Evolutionary conservation across 805 yeast species (phyloP).

Genomic region (Schwanniomyces occidentalis): DNA sequence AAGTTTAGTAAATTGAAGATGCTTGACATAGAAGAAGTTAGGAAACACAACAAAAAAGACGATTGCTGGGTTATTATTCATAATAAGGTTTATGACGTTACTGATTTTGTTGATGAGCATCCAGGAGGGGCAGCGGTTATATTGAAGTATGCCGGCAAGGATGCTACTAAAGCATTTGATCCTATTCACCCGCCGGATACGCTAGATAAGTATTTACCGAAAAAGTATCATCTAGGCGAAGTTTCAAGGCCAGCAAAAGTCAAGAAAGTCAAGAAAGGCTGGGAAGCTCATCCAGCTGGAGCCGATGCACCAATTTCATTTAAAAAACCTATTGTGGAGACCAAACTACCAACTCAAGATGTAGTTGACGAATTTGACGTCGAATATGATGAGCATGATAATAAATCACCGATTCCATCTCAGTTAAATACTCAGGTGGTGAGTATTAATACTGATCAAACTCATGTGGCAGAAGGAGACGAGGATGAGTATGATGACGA

Average conservation of each 20-base stretch:
- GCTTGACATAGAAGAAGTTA: conserved; percentile 30
- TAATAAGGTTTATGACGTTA: conserved; percentile 75
- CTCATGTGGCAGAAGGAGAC: conserved; percentile 13
- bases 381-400: conserved; percentile 44
- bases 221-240: conserved; percentile 36
- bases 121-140: conserved; percentile 64
- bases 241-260: conserved; percentile 18
- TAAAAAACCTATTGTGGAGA: neutral
- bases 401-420: conserved; percentile 23
- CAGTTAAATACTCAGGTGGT: neutral
- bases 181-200: conserved; percentile 93
- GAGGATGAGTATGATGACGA: conserved; percentile 39
- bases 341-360: conserved; percentile 3
- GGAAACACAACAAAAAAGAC: conserved; percentile 50
- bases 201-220: conserved; percentile 62
- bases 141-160: conserved; percentile 49
- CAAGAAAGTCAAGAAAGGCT: conserved; percentile 4
- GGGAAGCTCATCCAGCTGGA: neutral
- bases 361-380: conserved; percentile 39
- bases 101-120: conserved; percentile 57
- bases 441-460: conserved; percentile 1
- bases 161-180: conserved; percentile 77
- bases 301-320: neutral
- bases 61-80: conserved; percentile 87
- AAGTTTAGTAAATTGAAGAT: conserved; percentile 5